Evolutionary conservation across 1,284 basidiomycete genomes (phyloP).

Genomic region (Limonomyces culmigenus): DNA sequence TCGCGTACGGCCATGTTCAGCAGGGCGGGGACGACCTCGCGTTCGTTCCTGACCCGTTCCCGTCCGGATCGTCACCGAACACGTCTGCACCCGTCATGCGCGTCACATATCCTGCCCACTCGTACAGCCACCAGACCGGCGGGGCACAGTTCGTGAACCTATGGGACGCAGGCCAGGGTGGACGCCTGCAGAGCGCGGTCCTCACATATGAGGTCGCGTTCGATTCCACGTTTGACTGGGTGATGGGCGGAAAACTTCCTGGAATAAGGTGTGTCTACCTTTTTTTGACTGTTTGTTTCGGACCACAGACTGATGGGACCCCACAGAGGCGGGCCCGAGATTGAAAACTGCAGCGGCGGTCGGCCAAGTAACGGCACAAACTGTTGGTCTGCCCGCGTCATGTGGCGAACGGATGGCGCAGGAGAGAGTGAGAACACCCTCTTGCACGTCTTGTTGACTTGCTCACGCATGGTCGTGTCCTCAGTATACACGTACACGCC

Average conservation of each 20-base stretch:
- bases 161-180: slow-evolving; percentile 43
- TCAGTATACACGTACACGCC: slow-evolving; percentile 51
- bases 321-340: slow-evolving; percentile 24
- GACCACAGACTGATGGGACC: too few species aligned
- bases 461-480: slow-evolving; percentile 4
- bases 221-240: slow-evolving; percentile 31
- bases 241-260: slow-evolving; percentile 31
- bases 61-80: slow-evolving; percentile 20
- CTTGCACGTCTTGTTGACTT: slow-evolving; percentile 2
- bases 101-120: slow-evolving; percentile 45
- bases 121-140: slow-evolving; percentile 40
- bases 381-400: slow-evolving; percentile 28
- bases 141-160: slow-evolving; percentile 48
- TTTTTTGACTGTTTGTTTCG: too few species aligned
- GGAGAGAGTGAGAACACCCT: slow-evolving; percentile 23
- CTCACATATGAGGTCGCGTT: slow-evolving; percentile 60
- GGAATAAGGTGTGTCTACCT: too few species aligned
- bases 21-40: slow-evolving; percentile 34
- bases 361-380: slow-evolving; percentile 19
- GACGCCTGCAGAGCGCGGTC: slow-evolving; percentile 42
- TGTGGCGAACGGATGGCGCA: slow-evolving; percentile 24
- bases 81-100: slow-evolving; percentile 38
- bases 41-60: slow-evolving; percentile 54
- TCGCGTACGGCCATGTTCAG: slow-evolving; percentile 42
- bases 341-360: slow-evolving; percentile 23